phyloP scores from a whole-genome alignment of 192 early-diverging fungal species.

The Gonapodya sp. region DNA sequence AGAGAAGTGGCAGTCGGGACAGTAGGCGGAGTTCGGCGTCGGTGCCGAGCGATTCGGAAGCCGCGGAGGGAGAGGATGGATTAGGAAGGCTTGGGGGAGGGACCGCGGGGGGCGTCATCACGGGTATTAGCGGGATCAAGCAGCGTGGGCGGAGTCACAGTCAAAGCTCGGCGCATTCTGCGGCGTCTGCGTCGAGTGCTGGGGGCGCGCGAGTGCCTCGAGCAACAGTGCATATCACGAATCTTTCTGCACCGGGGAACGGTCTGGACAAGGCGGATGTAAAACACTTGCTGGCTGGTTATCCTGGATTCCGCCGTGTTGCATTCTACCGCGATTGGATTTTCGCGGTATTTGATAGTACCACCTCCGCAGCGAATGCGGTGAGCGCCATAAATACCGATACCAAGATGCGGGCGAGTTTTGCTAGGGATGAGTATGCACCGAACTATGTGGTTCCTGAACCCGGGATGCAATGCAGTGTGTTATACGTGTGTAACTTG shows the following conservation, averaged over 20 bases:
- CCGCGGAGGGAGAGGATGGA: not conserved
- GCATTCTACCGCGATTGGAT: constrained; percentile 16
- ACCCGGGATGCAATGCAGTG: not conserved
- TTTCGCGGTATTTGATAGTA: constrained; percentile 8
- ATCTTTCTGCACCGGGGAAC: not conserved
- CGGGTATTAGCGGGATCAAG: not conserved
- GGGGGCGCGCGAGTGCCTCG: not conserved
- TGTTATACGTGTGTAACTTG: constrained; percentile 12
- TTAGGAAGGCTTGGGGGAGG: not conserved
- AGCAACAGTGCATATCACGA: constrained; percentile 2
- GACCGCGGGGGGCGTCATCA: not conserved
- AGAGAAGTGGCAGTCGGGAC: not conserved
- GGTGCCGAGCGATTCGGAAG: not conserved
- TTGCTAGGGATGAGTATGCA: constrained; percentile 13
- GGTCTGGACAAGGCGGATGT: constrained; percentile 5
- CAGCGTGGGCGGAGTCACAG: not conserved
- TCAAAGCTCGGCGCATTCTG: not conserved
- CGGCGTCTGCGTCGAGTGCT: not conserved
- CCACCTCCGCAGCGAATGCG: not conserved
- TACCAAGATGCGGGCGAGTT: constrained; percentile 13
- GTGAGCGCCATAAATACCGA: not conserved
- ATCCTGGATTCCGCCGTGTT: constrained; percentile 11
- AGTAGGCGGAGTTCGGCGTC: not conserved
- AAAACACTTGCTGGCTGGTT: not conserved
- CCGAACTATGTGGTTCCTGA: constrained; percentile 15